phyloP scores from a whole-genome alignment of 192 early-diverging fungal species.

The Coemansia sp. region DNA sequence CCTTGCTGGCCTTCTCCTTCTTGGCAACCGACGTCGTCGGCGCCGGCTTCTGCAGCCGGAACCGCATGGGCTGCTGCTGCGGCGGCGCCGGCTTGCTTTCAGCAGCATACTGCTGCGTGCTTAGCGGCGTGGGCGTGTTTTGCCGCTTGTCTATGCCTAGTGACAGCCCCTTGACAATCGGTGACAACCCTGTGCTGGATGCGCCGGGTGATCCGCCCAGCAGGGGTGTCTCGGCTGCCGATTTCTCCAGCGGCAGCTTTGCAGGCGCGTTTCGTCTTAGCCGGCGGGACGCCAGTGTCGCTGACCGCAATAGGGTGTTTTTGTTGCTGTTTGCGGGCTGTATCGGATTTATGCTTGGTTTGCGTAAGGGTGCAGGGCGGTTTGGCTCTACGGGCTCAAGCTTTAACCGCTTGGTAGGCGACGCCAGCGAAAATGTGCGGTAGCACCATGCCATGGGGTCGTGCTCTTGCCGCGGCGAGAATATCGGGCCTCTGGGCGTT shows the following conservation, averaged over 20 bases:
- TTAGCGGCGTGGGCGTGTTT: neutral
- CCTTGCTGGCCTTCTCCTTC: constrained; percentile 7
- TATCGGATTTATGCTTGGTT: neutral
- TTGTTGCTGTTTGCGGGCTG: neutral
- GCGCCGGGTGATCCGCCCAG: neutral
- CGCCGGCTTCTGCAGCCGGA: constrained; percentile 36
- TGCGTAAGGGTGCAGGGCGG: neutral
- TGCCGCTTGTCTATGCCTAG: constrained; percentile 11
- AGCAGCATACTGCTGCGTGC: constrained; percentile 2
- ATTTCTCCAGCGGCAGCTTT: constrained; percentile 10
- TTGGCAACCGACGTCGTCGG: constrained; percentile 16
- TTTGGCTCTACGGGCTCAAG: constrained; percentile 12
- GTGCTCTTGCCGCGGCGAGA: constrained; percentile 23
- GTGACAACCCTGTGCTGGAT: constrained; percentile 43
- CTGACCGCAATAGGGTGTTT: constrained; percentile 11
- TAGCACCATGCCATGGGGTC: constrained; percentile 15
- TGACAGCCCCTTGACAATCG: constrained; percentile 40
- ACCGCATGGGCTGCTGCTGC: constrained; percentile 10
- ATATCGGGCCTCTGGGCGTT: constrained; percentile 33
- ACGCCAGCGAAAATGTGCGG: constrained; percentile 22
- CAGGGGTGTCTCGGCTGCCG: neutral
- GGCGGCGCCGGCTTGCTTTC: neutral
- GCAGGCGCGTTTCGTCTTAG: constrained; percentile 18
- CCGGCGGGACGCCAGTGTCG: constrained; percentile 28
- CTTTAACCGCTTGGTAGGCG: constrained; percentile 23